Percentiles rank a stretch among this genome's conserved stretches.
These are phyloP conservation scores for Coniochaeta prunicola DNA, from an alignment of 2,329 filamentous ascomycete genomes.

Conservation along the genomic window DNA sequence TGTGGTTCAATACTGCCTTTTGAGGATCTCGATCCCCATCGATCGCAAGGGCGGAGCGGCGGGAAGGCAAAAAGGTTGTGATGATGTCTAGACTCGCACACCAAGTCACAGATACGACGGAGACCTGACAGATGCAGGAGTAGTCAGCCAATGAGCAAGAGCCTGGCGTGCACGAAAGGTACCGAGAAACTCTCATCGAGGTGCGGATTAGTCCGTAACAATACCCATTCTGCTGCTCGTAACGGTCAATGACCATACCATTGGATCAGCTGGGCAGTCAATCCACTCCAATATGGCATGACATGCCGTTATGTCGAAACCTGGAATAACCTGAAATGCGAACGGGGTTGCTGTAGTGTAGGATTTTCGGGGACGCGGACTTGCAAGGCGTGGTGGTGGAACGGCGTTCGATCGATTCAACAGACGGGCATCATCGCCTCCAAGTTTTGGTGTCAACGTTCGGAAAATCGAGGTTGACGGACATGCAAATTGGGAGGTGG, in stretches of 20 bases:
- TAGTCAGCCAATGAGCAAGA: not conserved
- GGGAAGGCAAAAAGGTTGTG: conserved; percentile 18
- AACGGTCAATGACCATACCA: not conserved
- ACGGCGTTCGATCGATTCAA: not conserved
- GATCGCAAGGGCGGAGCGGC: conserved; percentile 15
- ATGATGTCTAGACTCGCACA: not conserved
- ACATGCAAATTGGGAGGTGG: conserved; percentile 3
- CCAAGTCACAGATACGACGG: not conserved
- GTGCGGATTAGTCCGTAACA: not conserved
- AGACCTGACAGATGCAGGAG: not conserved
- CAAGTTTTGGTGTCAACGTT: not conserved
- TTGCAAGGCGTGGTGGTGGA: not conserved
- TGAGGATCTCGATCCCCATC: conserved; percentile 20
- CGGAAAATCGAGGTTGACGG: not conserved
- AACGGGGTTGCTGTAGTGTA: not conserved
- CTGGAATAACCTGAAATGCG: not conserved
- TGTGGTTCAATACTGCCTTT: not conserved
- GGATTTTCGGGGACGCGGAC: conserved; percentile 3
- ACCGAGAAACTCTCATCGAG: not conserved
- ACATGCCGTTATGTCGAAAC: not conserved
- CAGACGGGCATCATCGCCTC: not conserved
- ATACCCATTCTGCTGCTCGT: not conserved
- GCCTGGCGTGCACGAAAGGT: not conserved
- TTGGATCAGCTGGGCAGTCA: too few species aligned
- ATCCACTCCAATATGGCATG: too few species aligned